Percentiles rank a stretch among this genome's conserved stretches.
Conservation (phyloP, 176 grass and related monocot species). For the Musa troglodytarum region DNA sequence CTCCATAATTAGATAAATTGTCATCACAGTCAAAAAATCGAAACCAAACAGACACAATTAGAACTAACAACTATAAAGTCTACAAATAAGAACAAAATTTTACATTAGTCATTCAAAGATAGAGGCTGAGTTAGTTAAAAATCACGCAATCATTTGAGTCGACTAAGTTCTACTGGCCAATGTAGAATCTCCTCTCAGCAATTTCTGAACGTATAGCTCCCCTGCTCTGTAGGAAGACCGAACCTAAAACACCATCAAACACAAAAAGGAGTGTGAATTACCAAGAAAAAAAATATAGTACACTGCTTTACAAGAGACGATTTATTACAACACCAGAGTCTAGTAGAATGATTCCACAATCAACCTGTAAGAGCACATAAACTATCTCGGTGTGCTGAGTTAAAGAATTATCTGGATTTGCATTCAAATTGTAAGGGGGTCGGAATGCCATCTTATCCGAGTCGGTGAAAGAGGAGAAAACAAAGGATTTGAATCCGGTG, state of each 20-base stretch:
- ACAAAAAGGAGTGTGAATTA: not conserved
- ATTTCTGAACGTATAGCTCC: constrained; percentile 83
- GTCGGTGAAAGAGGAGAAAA: not conserved
- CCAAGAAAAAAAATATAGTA: not conserved
- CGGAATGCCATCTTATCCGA: not conserved
- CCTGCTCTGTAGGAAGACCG: constrained; percentile 88
- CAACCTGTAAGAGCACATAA: not conserved
- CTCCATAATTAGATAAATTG: too few species aligned
- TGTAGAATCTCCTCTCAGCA: constrained; percentile 33
- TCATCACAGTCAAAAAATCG: too few species aligned
- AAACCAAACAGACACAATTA: too few species aligned
- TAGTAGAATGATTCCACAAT: not conserved
- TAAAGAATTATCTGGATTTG: not conserved
- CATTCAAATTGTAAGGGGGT: not conserved
- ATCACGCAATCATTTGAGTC: not conserved
- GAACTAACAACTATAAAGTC: too few species aligned
- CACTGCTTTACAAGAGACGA: not conserved
- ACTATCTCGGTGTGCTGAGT: not conserved
- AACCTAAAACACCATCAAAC: constrained; percentile 40
- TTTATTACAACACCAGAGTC: too few species aligned
- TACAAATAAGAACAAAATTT: too few species aligned
- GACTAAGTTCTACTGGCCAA: not conserved
- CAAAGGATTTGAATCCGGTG: not conserved
- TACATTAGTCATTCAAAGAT: not conserved
- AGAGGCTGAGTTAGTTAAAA: not conserved